A percentile compares a stretch with the other conserved stretches of the same genome.
These are phyloP conservation scores for Hemileccinum impolitum DNA, from an alignment of 768 basidiomycete species.

Conservation along the genomic window DNA sequence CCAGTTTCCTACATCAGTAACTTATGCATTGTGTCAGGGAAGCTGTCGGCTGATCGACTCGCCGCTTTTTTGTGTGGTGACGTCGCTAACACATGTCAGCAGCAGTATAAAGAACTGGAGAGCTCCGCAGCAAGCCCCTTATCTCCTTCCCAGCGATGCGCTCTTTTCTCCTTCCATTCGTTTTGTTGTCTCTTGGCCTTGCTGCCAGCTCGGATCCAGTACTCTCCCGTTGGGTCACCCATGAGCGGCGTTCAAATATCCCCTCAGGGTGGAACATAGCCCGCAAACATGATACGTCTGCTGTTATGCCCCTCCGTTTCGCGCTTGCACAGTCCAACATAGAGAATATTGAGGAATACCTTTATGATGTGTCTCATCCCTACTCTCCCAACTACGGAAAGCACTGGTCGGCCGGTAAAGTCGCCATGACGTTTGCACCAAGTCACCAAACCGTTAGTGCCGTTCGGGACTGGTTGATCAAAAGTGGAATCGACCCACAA, in stretches of 20 bases:
- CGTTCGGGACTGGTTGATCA: slow-evolving; percentile 40
- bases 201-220: slow-evolving; percentile 3
- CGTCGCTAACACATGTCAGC: too few species aligned
- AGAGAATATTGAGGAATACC: slow-evolving; percentile 37
- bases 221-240: slow-evolving; percentile 6
- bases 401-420: slow-evolving; percentile 40
- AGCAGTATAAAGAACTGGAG: background rate
- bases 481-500: slow-evolving; percentile 33
- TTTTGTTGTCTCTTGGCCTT: slow-evolving; percentile 21
- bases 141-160: slow-evolving; percentile 9
- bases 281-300: slow-evolving; percentile 30
- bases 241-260: slow-evolving; percentile 30
- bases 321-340: slow-evolving; percentile 44
- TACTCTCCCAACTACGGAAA: slow-evolving; percentile 42
- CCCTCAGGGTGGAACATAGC: slow-evolving; percentile 38
- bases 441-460: slow-evolving; percentile 32
- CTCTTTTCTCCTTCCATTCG: slow-evolving; percentile 19
- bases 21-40: too few species aligned
- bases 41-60: too few species aligned
- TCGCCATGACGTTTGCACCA: slow-evolving; percentile 44
- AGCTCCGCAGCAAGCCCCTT: background rate
- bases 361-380: slow-evolving; percentile 43
- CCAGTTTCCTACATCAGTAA: too few species aligned
- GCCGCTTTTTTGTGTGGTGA: too few species aligned
- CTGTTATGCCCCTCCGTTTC: slow-evolving; percentile 42